phyloP scores from a whole-genome alignment of 805 yeast species.

The Wickerhamomyces hampshirensis region DNA sequence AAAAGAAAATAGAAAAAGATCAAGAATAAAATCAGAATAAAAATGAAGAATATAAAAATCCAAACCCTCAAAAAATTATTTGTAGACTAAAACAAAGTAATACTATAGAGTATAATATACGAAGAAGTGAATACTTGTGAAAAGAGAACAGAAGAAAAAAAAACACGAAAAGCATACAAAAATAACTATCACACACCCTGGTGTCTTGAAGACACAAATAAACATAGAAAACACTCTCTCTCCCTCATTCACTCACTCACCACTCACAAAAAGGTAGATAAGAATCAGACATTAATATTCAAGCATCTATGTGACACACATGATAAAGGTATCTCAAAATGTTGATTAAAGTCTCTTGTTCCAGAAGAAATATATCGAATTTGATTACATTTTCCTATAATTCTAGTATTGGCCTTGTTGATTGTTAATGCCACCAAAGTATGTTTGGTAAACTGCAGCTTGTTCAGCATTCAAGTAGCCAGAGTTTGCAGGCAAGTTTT shows the following conservation, averaged over 20 bases:
- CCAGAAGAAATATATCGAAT: too few relatives aligned
- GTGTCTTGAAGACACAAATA: too few relatives aligned
- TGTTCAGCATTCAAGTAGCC: slow-evolving; percentile 45
- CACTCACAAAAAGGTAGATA: not conserved
- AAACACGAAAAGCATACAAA: not conserved
- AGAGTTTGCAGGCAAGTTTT: slow-evolving; percentile 38
- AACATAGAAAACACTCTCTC: too few relatives aligned
- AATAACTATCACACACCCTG: too few relatives aligned
- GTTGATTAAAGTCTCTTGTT: too few relatives aligned
- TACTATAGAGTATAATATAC: too few relatives aligned
- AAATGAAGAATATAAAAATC: not conserved
- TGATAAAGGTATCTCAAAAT: too few relatives aligned
- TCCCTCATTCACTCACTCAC: too few relatives aligned
- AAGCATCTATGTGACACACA: not conserved
- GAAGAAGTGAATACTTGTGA: not conserved
- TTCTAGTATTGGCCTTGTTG: slow-evolving; percentile 49
- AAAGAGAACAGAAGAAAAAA: not conserved
- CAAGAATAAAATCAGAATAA: not conserved
- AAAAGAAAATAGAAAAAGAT: not conserved
- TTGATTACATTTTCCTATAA: not conserved
- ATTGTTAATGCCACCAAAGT: slow-evolving; percentile 52
- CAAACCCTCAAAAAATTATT: not conserved
- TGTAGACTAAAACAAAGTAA: too few relatives aligned
- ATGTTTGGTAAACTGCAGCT: slow-evolving; percentile 57
- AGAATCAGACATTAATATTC: not conserved